These are phyloP conservation scores for Herpetomonas samuelpessoai DNA, from an alignment of 208 protist species.

Conservation along the genomic window DNA sequence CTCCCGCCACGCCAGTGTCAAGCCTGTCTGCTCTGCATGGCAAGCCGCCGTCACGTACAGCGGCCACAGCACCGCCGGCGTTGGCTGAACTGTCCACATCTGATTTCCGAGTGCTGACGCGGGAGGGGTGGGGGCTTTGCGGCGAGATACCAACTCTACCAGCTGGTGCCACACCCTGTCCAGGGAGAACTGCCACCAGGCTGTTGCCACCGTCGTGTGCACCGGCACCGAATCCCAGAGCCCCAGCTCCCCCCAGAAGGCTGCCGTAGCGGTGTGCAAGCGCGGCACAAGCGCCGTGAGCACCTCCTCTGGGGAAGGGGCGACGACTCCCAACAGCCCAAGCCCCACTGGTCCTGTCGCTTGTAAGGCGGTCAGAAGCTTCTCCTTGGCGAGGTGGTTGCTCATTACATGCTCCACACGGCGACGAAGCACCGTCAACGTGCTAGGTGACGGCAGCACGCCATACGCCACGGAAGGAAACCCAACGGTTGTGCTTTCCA, in stretches of 20 bases:
- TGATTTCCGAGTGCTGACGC: no score
- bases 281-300: neutral
- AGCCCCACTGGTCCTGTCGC: neutral
- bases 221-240: neutral
- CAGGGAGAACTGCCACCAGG: neutral
- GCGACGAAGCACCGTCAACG: conserved; percentile 13
- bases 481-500: conserved; percentile 15
- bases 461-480: conserved; percentile 33
- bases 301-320: neutral
- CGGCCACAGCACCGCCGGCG: neutral
- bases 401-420: conserved; percentile 6
- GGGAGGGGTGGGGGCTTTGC: no score
- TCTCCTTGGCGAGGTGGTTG: neutral
- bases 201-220: neutral
- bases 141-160: no score
- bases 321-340: neutral
- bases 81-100: neutral
- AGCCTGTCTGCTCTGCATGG: no score
- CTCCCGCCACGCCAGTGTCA: neutral
- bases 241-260: neutral
- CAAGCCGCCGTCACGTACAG: no score
- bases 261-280: neutral
- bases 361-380: neutral
- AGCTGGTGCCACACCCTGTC: no score
- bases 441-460: conserved; percentile 29